Evolutionary conservation across 2,329 filamentous ascomycete genomes (phyloP).

Genomic region (Amauroascus verrucosus): DNA sequence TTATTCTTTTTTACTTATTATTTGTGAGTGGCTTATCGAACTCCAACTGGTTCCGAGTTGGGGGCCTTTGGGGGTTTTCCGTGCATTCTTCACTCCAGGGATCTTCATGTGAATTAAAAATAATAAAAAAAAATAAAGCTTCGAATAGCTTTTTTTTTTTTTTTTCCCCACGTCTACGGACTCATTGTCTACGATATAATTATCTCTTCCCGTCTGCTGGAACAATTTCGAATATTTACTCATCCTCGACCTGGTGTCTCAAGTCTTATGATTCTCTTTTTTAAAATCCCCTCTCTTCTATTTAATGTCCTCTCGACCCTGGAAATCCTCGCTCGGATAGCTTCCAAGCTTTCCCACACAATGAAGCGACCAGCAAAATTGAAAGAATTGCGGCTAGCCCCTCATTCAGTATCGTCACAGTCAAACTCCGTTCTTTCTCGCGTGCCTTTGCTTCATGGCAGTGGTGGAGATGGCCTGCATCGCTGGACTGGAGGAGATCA

Average conservation of each 20-base stretch:
- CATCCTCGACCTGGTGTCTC: constrained; percentile 1
- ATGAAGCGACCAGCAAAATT: constrained; percentile 12
- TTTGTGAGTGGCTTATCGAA: background rate
- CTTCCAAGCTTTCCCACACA: background rate
- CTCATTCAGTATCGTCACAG: constrained; percentile 2
- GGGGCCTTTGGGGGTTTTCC: background rate
- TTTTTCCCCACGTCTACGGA: too few relatives aligned
- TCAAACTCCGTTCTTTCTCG: constrained; percentile 16
- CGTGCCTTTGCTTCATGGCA: constrained; percentile 1
- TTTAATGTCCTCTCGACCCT: background rate
- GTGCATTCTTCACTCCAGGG: background rate
- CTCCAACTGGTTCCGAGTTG: too few relatives aligned
- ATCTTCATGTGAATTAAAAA: too few relatives aligned
- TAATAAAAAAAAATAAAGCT: background rate
- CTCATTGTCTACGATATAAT: too few relatives aligned
- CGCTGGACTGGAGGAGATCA: constrained; percentile 23
- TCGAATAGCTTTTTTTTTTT: background rate
- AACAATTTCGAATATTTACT: background rate
- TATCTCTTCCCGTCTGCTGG: background rate
- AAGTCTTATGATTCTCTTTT: background rate
- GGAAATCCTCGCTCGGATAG: constrained; percentile 1
- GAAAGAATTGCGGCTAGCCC: constrained; percentile 10
- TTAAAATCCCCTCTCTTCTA: background rate
- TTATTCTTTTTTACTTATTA: background rate
- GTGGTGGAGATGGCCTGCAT: constrained; percentile 5